phyloP scores from a whole-genome alignment of 352 stramenopile genomes.

The Phytophthora pluvialis region DNA sequence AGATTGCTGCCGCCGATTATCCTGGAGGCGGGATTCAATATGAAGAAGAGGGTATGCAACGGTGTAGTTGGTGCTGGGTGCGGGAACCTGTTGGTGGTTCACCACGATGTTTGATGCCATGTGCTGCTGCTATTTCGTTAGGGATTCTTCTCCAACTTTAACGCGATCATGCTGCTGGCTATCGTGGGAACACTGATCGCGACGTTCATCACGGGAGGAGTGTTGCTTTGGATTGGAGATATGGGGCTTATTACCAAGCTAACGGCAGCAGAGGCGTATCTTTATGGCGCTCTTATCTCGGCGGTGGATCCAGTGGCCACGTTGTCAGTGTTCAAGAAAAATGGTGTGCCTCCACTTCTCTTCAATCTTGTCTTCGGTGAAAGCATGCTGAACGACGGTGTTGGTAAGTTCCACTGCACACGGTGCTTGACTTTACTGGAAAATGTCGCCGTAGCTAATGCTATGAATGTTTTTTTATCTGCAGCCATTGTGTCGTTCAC shows the following conservation, averaged over 20 bases:
- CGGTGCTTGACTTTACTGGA: slow-evolving; percentile 1
- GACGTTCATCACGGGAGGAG: slow-evolving; percentile 81
- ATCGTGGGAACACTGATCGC: slow-evolving; percentile 82
- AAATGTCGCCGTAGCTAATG: slow-evolving; percentile 5
- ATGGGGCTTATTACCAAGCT: slow-evolving; percentile 79
- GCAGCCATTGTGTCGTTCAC: slow-evolving; percentile 85
- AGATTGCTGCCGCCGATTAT: slow-evolving; percentile 85
- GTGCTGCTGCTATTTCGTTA: slow-evolving; percentile 24
- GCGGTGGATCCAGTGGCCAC: slow-evolving; percentile 94
- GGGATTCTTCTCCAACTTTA: slow-evolving; percentile 91
- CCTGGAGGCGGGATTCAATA: slow-evolving; percentile 86
- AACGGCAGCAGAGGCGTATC: slow-evolving; percentile 87
- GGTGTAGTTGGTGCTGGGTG: background rate
- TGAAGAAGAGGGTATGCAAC: slow-evolving; percentile 80
- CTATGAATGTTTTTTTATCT: slow-evolving; percentile 1
- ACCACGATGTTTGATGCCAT: slow-evolving; percentile 10
- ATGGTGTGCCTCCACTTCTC: slow-evolving; percentile 82
- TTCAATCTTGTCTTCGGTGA: slow-evolving; percentile 97
- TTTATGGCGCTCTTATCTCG: slow-evolving; percentile 94
- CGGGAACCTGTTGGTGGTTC: slow-evolving; percentile 2
- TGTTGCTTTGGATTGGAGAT: slow-evolving; percentile 78
- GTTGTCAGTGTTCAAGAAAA: slow-evolving; percentile 94
- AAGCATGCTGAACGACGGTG: slow-evolving; percentile 95
- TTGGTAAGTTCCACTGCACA: slow-evolving; percentile 55
- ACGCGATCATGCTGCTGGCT: slow-evolving; percentile 83